Evolutionary conservation across 1,139 yeast genomes (phyloP), one percentile per base, ranked within the genome.

Genomic region (Geotrichum klebahnii): DNA sequence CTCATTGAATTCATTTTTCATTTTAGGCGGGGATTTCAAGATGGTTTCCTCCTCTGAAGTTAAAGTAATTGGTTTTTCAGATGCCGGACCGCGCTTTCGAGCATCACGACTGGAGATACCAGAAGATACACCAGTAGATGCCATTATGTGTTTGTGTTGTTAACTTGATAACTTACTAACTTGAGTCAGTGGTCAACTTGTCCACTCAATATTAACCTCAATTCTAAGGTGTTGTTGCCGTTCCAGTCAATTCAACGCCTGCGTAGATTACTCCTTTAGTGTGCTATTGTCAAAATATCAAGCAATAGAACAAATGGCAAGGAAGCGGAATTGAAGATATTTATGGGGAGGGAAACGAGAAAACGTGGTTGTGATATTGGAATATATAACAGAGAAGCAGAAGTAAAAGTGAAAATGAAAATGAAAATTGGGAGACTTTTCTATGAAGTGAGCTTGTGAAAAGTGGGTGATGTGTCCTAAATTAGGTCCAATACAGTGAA

Each of bases 101-200:
- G 44, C 32, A 20, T 52, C 55, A 28, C 53, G 48, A 26, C 44
- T 23, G 17, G 55, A 49, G 19, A 52, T 48, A 33, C 55, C 48
- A 9, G 55, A 49, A 3, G 55, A 49, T 10, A 48, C 52, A 38
- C 48, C 53, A 34, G 48, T 50, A 24, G 55, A 40, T 10, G 54
- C 55, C 55, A 52, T 52, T 43, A 31, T 48, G 33, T 32, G 22
- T 38, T 26, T 26, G 17, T 28, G 17, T n/a, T n/a, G n/a, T n/a
- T n/a, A n/a, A n/a, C n/a, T n/a, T n/a, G n/a, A n/a, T n/a, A n/a
- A n/a, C n/a, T n/a, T n/a, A 32, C 34, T 3, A n/a, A 16, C 16
- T 12, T 12, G 32, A 22, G 39, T 19, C 32, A 9, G 12, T 17
- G 47, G 14, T 5, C 19, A 22, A 32, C n/a, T 14, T 5, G 16